Conservation (phyloP, 495 filamentous ascomycete species). For the Hypoxylon intermedium region DNA sequence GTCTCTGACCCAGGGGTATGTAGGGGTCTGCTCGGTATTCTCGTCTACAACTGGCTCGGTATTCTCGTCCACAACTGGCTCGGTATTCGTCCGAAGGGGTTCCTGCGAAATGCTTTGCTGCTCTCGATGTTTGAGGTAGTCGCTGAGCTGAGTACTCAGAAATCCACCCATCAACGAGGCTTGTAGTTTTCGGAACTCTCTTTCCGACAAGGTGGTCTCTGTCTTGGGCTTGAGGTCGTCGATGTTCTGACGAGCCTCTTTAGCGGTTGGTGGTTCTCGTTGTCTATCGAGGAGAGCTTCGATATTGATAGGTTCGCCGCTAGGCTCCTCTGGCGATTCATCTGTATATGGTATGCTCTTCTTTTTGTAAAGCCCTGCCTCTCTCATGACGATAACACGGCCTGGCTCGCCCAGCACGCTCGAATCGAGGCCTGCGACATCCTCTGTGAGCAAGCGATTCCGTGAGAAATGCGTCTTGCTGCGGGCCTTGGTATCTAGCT, state of each 20-base stretch:
- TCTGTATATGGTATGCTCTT: too few relatives aligned
- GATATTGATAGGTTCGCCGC: constrained; percentile 37
- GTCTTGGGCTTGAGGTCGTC: constrained; percentile 49
- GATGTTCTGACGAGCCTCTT: constrained; percentile 53
- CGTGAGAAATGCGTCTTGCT: constrained; percentile 36
- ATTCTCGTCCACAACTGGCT: background rate
- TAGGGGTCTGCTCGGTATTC: background rate
- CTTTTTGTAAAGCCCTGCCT: constrained; percentile 35
- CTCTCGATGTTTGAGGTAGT: constrained; percentile 43
- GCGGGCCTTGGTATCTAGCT: constrained; percentile 22
- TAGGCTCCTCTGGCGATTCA: too few relatives aligned
- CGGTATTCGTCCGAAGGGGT: background rate
- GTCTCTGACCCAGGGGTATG: constrained; percentile 41
- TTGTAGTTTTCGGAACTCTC: constrained; percentile 50
- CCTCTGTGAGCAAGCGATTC: constrained; percentile 31
- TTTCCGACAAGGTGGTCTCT: constrained; percentile 38
- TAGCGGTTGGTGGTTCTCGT: constrained; percentile 14
- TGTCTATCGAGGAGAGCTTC: constrained; percentile 43
- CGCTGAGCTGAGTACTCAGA: constrained; percentile 47
- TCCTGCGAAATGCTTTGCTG: background rate
- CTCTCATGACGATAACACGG: constrained; percentile 53
- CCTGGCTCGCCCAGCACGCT: constrained; percentile 47
- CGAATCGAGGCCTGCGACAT: constrained; percentile 9
- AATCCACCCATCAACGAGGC: constrained; percentile 50
- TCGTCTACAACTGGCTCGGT: background rate